phyloP scores from a whole-genome alignment of 1,284 basidiomycete species.

The Volvariella surrecta region DNA sequence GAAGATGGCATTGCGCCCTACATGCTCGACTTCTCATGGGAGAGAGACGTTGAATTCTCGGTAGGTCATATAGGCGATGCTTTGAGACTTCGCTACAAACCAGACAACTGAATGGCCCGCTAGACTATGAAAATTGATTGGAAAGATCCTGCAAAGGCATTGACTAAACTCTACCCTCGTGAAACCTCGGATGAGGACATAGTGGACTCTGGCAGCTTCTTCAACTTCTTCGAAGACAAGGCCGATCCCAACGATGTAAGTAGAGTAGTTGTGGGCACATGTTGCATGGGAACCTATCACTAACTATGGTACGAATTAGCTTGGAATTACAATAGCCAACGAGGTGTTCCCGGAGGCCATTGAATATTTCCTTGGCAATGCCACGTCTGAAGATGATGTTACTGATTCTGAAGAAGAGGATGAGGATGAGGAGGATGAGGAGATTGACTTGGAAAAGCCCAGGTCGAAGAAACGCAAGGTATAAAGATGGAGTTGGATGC shows the following conservation, averaged over 20 bases:
- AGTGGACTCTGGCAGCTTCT: conserved; percentile 72
- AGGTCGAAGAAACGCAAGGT: conserved; percentile 62
- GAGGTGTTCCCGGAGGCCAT: conserved; percentile 74
- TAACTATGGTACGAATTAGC: conserved; percentile 25
- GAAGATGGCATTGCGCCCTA: conserved; percentile 64
- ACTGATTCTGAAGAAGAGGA: conserved; percentile 59
- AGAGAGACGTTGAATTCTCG: conserved; percentile 55
- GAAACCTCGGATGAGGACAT: conserved; percentile 42
- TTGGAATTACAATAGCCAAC: conserved; percentile 64
- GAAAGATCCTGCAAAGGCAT: conserved; percentile 71
- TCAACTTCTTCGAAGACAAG: conserved; percentile 75
- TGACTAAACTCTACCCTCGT: conserved; percentile 73
- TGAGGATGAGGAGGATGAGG: conserved; percentile 59
- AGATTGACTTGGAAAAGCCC: conserved; percentile 79
- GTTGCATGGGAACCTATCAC: too few species aligned
- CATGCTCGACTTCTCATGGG: conserved; percentile 74
- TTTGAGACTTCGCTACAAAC: conserved; percentile 1
- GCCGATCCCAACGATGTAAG: conserved; percentile 62
- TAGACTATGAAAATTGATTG: conserved; percentile 67
- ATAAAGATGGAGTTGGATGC: conserved; percentile 22
- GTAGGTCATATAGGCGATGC: conserved; percentile 29
- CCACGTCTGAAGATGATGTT: conserved; percentile 47
- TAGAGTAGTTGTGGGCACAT: conserved; percentile 10
- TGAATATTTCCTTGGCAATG: conserved; percentile 67
- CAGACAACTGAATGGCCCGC: conserved; percentile 4